Evolutionary conservation across 192 early-diverging fungal species (phyloP).

Genomic region (Entomortierella parvispora): DNA sequence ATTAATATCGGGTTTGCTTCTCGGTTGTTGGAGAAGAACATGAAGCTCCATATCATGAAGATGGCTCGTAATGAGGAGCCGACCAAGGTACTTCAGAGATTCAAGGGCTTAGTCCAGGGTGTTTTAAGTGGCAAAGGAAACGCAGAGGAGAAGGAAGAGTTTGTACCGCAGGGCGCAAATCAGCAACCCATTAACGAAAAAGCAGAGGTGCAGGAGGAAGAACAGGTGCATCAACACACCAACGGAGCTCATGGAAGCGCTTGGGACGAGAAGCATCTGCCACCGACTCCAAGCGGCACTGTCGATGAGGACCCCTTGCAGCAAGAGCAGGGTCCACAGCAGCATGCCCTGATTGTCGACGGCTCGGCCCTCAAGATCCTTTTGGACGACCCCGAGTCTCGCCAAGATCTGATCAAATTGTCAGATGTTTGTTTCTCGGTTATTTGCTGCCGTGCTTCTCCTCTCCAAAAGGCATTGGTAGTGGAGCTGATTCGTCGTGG

Average conservation of each 20-base stretch:
- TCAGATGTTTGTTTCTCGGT: constrained; percentile 86
- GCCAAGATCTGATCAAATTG: constrained; percentile 69
- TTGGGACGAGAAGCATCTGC: constrained; percentile 35
- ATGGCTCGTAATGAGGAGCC: constrained; percentile 39
- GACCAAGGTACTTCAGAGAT: constrained; percentile 21
- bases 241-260: constrained; percentile 2
- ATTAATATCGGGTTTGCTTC: constrained; percentile 97
- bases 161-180: not conserved
- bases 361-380: constrained; percentile 64
- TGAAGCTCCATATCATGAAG: constrained; percentile 73
- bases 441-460: constrained; percentile 92
- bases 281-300: constrained; percentile 8
- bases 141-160: not conserved
- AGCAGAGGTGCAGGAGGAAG: not conserved
- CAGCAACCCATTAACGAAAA: constrained; percentile 3
- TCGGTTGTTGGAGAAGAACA: constrained; percentile 73
- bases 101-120: constrained; percentile 35
- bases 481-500: constrained; percentile 88
- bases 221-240: not conserved
- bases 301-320: not conserved
- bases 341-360: constrained; percentile 86
- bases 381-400: constrained; percentile 65
- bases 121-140: constrained; percentile 31
- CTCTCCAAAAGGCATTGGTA: constrained; percentile 96
- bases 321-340: not conserved